Evolutionary conservation across 2,329 filamentous ascomycete species (phyloP).

Genomic region (Diplodia sapinea): DNA sequence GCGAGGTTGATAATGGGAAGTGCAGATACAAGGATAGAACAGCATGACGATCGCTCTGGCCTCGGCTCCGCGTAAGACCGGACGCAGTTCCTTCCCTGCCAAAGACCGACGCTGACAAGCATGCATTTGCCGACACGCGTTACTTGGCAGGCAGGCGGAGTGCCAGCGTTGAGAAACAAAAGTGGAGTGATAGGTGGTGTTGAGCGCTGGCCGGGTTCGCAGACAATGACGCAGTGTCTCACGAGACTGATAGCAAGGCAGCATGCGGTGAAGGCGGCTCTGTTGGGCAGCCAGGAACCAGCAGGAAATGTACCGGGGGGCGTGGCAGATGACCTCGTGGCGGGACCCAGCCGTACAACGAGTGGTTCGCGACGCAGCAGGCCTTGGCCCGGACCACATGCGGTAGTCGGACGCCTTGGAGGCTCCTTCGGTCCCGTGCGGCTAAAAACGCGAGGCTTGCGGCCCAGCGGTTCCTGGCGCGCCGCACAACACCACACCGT

Average conservation of each 20-base stretch:
- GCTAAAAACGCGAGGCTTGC: slow-evolving; percentile 23
- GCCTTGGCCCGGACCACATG: neutral
- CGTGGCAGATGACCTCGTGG: slow-evolving; percentile 12
- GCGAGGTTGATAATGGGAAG: slow-evolving; percentile 16
- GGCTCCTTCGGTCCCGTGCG: slow-evolving; percentile 1
- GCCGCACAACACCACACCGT: neutral
- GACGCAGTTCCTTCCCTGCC: neutral
- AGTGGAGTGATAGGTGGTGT: neutral
- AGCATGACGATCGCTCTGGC: slow-evolving; percentile 1
- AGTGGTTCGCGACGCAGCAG: slow-evolving; percentile 13
- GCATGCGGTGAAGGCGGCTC: neutral
- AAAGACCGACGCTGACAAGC: slow-evolving; percentile 5
- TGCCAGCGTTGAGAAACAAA: neutral
- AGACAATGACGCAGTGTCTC: neutral
- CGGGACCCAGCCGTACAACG: neutral
- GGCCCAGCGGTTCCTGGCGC: neutral
- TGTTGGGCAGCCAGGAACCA: neutral
- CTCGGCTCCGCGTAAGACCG: slow-evolving; percentile 7
- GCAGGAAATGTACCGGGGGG: neutral
- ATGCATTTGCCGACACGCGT: slow-evolving; percentile 1
- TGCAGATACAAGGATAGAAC: slow-evolving; percentile 4
- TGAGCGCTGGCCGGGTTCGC: neutral
- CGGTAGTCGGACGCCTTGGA: slow-evolving; percentile 14
- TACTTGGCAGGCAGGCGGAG: neutral
- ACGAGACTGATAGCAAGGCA: neutral